A percentile compares a stretch with the other conserved stretches of the same genome.
Evolutionary conservation across 352 stramenopile species (phyloP).

Genomic region (Phytopythium litorale): DNA sequence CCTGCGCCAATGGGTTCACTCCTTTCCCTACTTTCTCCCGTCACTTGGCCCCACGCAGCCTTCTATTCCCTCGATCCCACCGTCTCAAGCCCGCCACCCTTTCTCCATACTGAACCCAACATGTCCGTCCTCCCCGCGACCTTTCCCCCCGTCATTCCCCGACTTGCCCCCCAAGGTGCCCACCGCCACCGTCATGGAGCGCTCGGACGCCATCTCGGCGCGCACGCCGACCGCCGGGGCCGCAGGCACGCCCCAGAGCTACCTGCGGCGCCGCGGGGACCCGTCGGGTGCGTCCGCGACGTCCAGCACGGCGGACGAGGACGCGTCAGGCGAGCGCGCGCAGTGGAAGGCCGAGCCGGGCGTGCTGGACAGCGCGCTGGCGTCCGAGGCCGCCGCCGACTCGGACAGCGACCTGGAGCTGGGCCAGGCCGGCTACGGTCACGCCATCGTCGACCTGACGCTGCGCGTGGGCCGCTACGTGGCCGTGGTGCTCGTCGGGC

Average conservation of each 20-base stretch:
- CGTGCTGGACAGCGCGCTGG: not conserved
- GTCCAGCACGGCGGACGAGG: not conserved
- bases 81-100: not conserved
- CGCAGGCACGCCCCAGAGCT: not conserved
- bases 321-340: not conserved
- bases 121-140: not conserved
- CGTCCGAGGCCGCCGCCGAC: not conserved
- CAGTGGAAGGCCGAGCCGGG: conserved; percentile 3
- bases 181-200: not conserved
- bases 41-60: not conserved
- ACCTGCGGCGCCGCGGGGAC: not conserved
- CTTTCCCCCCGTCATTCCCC: not conserved
- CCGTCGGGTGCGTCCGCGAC: not conserved
- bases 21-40: not conserved
- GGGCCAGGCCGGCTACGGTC: not conserved
- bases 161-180: not conserved
- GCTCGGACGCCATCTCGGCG: not conserved
- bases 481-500: conserved; percentile 16
- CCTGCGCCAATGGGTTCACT: not conserved
- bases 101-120: not conserved
- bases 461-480: conserved; percentile 20
- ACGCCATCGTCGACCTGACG: conserved; percentile 19
- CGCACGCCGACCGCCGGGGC: not conserved
- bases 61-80: not conserved
- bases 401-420: conserved; percentile 8